phyloP scores from a whole-genome alignment of 192 early-diverging fungal species.

The Pilaira anomala region DNA sequence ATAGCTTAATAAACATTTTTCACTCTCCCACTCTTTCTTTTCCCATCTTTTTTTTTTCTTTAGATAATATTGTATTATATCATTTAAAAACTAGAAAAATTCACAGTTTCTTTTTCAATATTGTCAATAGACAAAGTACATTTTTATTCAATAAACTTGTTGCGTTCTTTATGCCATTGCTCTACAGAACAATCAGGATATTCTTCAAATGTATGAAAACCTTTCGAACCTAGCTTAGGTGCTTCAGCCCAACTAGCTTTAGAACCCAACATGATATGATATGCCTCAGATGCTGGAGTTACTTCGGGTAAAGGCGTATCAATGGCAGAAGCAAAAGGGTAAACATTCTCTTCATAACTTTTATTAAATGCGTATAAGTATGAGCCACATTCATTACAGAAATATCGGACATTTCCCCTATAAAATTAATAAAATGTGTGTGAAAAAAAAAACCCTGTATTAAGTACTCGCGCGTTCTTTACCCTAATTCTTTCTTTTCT shows the following conservation, averaged over 20 bases:
- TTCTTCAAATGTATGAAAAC: slow-evolving; percentile 42
- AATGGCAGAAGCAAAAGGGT: slow-evolving; percentile 52
- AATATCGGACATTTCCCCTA: slow-evolving; percentile 48
- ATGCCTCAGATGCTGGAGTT: slow-evolving; percentile 28
- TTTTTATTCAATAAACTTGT: slow-evolving; percentile 26
- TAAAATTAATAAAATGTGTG: slow-evolving; percentile 12
- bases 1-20: too few relatives aligned
- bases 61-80: too few relatives aligned
- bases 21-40: too few relatives aligned
- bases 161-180: slow-evolving; percentile 55
- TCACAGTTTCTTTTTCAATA: too few relatives aligned
- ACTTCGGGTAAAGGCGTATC: slow-evolving; percentile 53
- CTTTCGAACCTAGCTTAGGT: slow-evolving; percentile 18
- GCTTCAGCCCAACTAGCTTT: slow-evolving; percentile 47
- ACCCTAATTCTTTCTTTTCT: slow-evolving; percentile 30
- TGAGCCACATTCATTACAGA: slow-evolving; percentile 56
- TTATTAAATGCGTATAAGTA: slow-evolving; percentile 45
- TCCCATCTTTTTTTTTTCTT: too few relatives aligned
- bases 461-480: not conserved
- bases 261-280: slow-evolving; percentile 45
- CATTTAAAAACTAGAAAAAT: too few relatives aligned
- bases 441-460: not conserved
- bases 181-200: slow-evolving; percentile 53
- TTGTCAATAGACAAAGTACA: too few relatives aligned
- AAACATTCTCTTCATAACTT: slow-evolving; percentile 28